Conservation (phyloP, 257 asterid genomes). For the Thymus quinquecostatus region DNA sequence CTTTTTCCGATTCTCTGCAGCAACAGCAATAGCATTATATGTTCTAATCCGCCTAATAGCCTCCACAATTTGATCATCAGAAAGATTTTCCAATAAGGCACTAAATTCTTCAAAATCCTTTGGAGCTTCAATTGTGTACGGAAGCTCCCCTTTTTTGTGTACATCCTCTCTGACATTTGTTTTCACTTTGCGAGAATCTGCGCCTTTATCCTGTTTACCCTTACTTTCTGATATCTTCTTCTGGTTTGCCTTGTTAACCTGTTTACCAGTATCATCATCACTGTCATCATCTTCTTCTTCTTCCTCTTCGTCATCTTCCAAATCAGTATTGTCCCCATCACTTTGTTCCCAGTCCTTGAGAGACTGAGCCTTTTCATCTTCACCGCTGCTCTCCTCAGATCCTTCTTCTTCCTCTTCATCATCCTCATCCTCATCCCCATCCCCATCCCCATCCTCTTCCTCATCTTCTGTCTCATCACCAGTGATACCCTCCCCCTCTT, state of each 20-base stretch:
- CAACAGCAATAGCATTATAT: slow-evolving; percentile 76
- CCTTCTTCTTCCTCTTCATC: slow-evolving; percentile 49
- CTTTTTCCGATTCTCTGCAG: slow-evolving; percentile 89
- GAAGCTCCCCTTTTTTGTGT: slow-evolving; percentile 61
- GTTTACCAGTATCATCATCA: slow-evolving; percentile 33
- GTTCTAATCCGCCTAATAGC: slow-evolving; percentile 85
- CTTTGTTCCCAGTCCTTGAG: slow-evolving; percentile 98
- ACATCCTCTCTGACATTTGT: slow-evolving; percentile 33
- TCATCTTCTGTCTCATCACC: slow-evolving; percentile 53
- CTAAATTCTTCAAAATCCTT: slow-evolving; percentile 75
- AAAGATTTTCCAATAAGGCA: slow-evolving; percentile 63
- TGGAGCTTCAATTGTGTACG: slow-evolving; percentile 96
- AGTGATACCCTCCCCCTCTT: slow-evolving; percentile 40
- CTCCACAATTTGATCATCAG: slow-evolving; percentile 85
- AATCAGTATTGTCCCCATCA: slow-evolving; percentile 71
- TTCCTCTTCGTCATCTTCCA: slow-evolving; percentile 60
- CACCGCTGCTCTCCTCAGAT: slow-evolving; percentile 48
- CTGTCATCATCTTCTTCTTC: slow-evolving; percentile 34
- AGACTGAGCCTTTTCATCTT: slow-evolving; percentile 43
- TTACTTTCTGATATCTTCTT: slow-evolving; percentile 38
- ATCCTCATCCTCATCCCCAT: slow-evolving; percentile 47
- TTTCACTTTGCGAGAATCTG: slow-evolving; percentile 36
- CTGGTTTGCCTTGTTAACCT: slow-evolving; percentile 27
- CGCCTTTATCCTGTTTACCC: slow-evolving; percentile 36
- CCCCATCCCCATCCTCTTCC: slow-evolving; percentile 41